Base-by-base conservation (phyloP, 768 basidiomycete genomes). In the Gloeophyllum trabeum region DNA sequence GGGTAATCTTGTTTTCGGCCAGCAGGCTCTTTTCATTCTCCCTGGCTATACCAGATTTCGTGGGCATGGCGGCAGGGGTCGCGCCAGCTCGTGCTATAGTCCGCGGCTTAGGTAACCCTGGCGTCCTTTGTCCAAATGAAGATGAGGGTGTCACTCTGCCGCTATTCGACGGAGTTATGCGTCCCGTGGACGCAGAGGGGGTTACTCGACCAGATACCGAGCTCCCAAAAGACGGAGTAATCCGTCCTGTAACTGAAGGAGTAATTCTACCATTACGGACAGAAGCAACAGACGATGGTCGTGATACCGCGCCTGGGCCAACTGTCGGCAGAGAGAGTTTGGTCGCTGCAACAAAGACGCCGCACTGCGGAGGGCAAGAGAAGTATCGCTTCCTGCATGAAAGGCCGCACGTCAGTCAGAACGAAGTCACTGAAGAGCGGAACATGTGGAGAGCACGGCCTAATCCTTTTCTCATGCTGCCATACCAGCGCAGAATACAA, bases 291-390 rank as follows among this genome's bases (percentile, higher is more conserved):
- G 91, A 93, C 1, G 82, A 65, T 1, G 92, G 85, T 13, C 89
- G 73, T 42, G 51, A 61, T 26, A 63, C 49, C 18, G 72, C 64
- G 2, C 68, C 71, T 10, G 62, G 54, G 13, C 79, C 75, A 16
- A 79, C 76, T 3, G 84, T 89, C 4, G 86, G 79, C 4, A 76
- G 53, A 2, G 90, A 85, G 16, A 99, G 75, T 58, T 96, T 96
- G 24, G 75, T 63, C 1, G 78, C 67, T 4, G 85, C 77, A 18
- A 94, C 83, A 56, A 98, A 99, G 28, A 99, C 88, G 21, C 94
- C 94, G 46, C 90, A 93, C 35, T 76, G 73, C 1, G 79, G 76
- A 14, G 88, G 76, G 59, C 93, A 97, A 1, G 64, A 51, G 51
- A 99, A 99, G 58, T 99, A 97, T 52, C 71, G 76, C 36, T 75